Evolutionary conservation across 345 rosid species (phyloP).

Genomic region (Eucalyptus virginea): DNA sequence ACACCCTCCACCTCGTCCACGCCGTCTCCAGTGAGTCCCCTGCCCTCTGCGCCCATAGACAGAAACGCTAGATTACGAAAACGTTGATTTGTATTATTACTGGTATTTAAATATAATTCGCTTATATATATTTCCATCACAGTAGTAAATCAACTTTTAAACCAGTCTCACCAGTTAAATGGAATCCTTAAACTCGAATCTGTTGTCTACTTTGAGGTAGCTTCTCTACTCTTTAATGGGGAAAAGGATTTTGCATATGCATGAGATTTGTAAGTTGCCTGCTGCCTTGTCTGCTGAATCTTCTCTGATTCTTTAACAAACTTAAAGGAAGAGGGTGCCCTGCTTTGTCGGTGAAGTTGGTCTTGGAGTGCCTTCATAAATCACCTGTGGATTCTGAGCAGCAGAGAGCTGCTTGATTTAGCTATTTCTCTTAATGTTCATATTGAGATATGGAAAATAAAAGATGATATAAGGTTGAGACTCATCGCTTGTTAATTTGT

Average conservation of each 20-base stretch:
- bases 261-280: background rate
- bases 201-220: background rate
- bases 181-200: background rate
- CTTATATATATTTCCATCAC: background rate
- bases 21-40: constrained; percentile 55
- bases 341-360: background rate
- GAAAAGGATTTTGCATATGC: background rate
- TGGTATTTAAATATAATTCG: background rate
- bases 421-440: background rate
- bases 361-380: background rate
- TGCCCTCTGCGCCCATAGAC: background rate
- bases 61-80: background rate
- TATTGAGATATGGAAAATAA: background rate
- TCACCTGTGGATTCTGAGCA: background rate
- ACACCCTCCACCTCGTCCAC: constrained; percentile 77
- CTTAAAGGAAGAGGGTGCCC: background rate
- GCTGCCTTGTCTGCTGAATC: background rate
- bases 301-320: background rate
- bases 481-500: background rate
- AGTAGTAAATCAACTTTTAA: background rate
- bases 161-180: background rate
- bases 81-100: background rate
- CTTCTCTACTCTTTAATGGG: background rate
- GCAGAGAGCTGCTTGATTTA: background rate
- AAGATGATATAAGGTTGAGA: background rate